Conservation (phyloP, 2,329 filamentous ascomycete genomes). For the Penicillium janthinellum region DNA sequence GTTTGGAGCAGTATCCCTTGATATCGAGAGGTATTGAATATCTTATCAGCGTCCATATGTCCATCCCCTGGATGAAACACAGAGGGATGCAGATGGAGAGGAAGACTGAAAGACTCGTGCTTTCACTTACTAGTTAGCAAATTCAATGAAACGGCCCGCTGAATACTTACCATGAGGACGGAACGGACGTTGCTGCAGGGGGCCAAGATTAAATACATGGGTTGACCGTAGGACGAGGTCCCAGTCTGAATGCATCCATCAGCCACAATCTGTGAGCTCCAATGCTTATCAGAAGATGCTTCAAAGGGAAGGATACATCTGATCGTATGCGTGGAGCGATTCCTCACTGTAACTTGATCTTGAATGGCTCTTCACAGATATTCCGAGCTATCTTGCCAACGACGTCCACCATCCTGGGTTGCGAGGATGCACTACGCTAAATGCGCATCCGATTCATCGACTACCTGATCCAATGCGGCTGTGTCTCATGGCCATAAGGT, state of each 20-base stretch:
- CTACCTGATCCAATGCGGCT: neutral
- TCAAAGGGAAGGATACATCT: too few species aligned
- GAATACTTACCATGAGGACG: constrained; percentile 6
- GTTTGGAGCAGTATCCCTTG: neutral
- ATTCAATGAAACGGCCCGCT: neutral
- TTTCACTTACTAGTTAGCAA: constrained; percentile 8
- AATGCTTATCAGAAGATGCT: too few species aligned
- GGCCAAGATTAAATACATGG: neutral
- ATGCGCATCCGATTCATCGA: neutral
- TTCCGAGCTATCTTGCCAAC: too few species aligned
- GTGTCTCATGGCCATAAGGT: neutral
- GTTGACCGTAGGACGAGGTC: neutral
- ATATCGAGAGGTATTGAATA: neutral
- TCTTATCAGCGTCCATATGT: neutral
- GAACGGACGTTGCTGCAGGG: constrained; percentile 11
- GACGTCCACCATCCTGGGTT: too few species aligned
- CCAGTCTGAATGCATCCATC: neutral
- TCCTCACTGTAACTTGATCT: too few species aligned
- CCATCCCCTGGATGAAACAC: constrained; percentile 4
- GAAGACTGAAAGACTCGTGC: constrained; percentile 8
- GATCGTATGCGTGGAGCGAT: too few species aligned
- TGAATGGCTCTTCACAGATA: too few species aligned
- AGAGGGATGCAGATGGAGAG: constrained; percentile 14
- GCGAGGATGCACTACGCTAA: too few species aligned
- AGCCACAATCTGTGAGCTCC: too few species aligned